Base-by-base conservation (phyloP, 495 filamentous ascomycete genomes). In the Tuber indicum region DNA sequence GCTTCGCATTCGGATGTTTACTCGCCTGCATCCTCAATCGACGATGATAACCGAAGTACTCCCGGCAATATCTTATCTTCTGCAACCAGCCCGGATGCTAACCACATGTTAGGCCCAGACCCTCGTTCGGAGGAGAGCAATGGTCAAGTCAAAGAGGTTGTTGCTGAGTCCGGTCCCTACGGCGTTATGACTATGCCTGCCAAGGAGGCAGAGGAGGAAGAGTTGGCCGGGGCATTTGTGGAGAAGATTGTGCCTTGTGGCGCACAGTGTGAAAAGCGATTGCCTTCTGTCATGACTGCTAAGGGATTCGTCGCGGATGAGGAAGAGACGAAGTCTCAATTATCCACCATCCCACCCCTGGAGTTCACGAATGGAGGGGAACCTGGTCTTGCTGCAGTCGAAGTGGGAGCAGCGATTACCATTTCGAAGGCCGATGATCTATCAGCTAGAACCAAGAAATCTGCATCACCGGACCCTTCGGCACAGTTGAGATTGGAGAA, bases 11-110 rank as follows among this genome's bases (percentile, higher is more conserved):
- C 81, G 7, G 81, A 83, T 23, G 70, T 77, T 26, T 83, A 79
- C 43, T 83, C 82, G 17, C 82, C 82, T 17, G 75, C 79, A 36
- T 83, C 82, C 19, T 82, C 82, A 26, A 72, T 82, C 17, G 82
- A 83, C 47, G 79, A 62, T 45, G 82, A 82, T 74, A 72, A 72
- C 73, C 47, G 43, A 32, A 70, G 75, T 42, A 79, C 76, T 26
- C 79, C 82, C 42, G 72, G 75, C n/a, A 75, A 77, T 66, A 79
- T 71, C 42, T 32, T 82, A 39, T 83, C 82, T 23, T 83, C 82
- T 62, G 82, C 82, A n/a, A 83, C 82, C 3, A 83, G 82, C 42
- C 82, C 82, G n/a, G 82, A 83, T 52, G 72, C 82, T 16, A 76
- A 81, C 52, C 82, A 83, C 47, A 81, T 82, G 74, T 72, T 66